These are phyloP conservation scores for Aspergillus jensenii DNA, from an alignment of 2,329 filamentous ascomycete genomes.

Conservation along the genomic window DNA sequence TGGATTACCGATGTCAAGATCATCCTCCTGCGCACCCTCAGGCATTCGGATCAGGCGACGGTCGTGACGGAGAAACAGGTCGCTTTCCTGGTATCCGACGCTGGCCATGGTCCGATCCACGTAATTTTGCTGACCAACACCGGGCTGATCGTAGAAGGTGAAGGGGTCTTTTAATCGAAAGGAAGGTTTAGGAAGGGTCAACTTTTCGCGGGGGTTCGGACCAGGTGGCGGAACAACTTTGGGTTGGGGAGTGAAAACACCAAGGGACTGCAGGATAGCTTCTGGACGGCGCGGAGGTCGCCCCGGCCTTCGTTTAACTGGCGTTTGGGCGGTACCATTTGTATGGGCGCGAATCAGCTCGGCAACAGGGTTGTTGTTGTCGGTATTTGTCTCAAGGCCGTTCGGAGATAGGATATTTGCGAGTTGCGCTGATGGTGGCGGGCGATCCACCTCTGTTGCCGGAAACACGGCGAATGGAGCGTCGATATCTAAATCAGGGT, in stretches of 20 bases:
- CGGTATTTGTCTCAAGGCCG: constrained; percentile 24
- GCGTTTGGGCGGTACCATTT: constrained; percentile 38
- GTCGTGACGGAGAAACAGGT: constrained; percentile 79
- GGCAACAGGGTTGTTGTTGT: constrained; percentile 36
- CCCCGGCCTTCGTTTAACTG: constrained; percentile 61
- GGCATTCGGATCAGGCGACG: constrained; percentile 65
- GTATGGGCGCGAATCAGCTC: constrained; percentile 43
- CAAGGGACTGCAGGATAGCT: constrained; percentile 60
- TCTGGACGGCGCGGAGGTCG: constrained; percentile 64
- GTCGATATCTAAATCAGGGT: constrained; percentile 91
- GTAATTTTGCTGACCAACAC: constrained; percentile 81
- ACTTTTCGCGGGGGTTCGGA: constrained; percentile 49
- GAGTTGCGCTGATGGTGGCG: constrained; percentile 53
- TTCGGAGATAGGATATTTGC: constrained; percentile 29
- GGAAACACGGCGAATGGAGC: constrained; percentile 73
- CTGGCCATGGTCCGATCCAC: constrained; percentile 96
- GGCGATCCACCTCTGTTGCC: constrained; percentile 81
- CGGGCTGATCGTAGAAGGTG: constrained; percentile 69
- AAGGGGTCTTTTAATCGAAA: constrained; percentile 50
- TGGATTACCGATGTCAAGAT: constrained; percentile 56
- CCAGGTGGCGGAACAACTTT: constrained; percentile 49
- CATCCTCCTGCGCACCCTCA: constrained; percentile 64
- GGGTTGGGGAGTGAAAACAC: constrained; percentile 56
- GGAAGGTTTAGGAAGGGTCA: constrained; percentile 51
- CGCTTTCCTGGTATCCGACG: constrained; percentile 92